Evolutionary conservation across 2,329 filamentous ascomycete genomes (phyloP).

Genomic region (Paramyrothecium sp.): DNA sequence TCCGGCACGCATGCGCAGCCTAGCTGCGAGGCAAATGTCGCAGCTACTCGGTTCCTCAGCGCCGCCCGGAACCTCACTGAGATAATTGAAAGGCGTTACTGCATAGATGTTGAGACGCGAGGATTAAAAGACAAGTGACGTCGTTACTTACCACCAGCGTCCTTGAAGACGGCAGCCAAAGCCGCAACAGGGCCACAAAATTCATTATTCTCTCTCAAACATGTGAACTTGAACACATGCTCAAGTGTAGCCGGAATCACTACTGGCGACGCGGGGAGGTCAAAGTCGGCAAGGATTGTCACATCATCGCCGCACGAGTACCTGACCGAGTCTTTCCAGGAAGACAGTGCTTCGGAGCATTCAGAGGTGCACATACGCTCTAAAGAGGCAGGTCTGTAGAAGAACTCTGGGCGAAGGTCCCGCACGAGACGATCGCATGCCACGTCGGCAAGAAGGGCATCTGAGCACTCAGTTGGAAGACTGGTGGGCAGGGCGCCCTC

Average conservation of each 20-base stretch:
- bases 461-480: not conserved
- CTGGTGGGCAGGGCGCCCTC: not conserved
- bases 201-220: conserved; percentile 11
- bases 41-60: not conserved
- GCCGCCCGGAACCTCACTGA: not conserved
- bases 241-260: conserved; percentile 9
- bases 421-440: not conserved
- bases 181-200: conserved; percentile 13
- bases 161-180: not conserved
- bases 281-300: conserved; percentile 7
- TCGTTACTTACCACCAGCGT: not conserved
- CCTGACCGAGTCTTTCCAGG: conserved; percentile 11
- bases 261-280: conserved; percentile 8
- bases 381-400: not conserved
- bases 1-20: not conserved
- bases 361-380: not conserved
- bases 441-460: not conserved
- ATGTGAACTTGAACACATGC: conserved; percentile 9
- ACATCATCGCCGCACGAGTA: conserved; percentile 9
- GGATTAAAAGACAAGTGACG: not conserved
- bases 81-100: not conserved
- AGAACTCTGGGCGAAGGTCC: not conserved
- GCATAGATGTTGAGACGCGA: not conserved
- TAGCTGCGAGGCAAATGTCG: not conserved
- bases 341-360: conserved; percentile 7